These are phyloP conservation scores for Trypanosoma caninum DNA, from an alignment of 208 protist genomes.

Conservation along the genomic window DNA sequence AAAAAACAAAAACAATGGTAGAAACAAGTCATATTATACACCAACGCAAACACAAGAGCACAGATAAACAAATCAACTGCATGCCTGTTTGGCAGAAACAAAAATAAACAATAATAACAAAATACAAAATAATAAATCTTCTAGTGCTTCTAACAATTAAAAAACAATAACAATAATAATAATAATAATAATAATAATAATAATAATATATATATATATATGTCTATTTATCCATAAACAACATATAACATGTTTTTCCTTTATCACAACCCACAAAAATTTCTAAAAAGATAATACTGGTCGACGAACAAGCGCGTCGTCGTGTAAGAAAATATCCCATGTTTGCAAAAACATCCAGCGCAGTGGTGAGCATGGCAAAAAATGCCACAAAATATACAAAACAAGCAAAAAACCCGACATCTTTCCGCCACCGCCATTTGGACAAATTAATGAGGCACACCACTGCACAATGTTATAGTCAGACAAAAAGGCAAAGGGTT, in stretches of 20 bases:
- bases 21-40: not conserved
- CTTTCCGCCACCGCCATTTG: constrained; percentile 12
- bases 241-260: not conserved
- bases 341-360: constrained; percentile 39
- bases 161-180: not conserved
- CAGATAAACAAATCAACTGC: too few species aligned
- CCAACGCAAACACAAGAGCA: not conserved
- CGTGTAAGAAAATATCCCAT: constrained; percentile 48
- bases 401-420: constrained; percentile 38
- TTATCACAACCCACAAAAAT: too few species aligned
- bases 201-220: not conserved
- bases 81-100: too few species aligned
- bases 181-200: not conserved
- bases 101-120: constrained; percentile 3
- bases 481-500: not conserved
- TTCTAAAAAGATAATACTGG: constrained; percentile 51
- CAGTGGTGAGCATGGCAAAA: constrained; percentile 41
- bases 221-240: not conserved
- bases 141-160: not conserved
- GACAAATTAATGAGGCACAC: not conserved
- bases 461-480: not conserved
- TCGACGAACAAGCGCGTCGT: constrained; percentile 53
- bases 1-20: constrained; percentile 1
- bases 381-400: constrained; percentile 34
- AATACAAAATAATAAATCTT: not conserved